A percentile compares a stretch with the other conserved stretches of the same genome.
Conservation (phyloP, 257 asterid genomes). For the Vinca minor region DNA sequence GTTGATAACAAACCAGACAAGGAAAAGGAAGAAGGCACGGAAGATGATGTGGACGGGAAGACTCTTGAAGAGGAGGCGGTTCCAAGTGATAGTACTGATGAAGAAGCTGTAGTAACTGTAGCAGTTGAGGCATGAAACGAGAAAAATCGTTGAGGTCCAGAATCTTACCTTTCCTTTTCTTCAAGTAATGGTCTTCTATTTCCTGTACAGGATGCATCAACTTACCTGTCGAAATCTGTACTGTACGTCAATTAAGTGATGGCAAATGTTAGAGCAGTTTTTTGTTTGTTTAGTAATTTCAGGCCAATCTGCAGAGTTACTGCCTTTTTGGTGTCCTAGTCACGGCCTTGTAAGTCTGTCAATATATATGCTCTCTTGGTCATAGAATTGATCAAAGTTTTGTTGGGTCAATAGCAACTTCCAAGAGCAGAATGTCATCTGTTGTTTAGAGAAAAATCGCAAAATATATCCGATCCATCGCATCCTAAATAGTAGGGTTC, state of each 20-base stretch:
- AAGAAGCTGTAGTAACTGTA: slow-evolving; percentile 50
- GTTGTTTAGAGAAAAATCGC: no score
- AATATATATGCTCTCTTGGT: slow-evolving; percentile 1
- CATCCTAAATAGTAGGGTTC: no score
- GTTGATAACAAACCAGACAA: slow-evolving; percentile 21
- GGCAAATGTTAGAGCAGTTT: background rate
- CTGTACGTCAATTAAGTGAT: background rate
- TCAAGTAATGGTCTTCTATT: background rate
- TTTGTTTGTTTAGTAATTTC: background rate
- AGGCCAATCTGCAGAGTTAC: background rate
- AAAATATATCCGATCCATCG: no score
- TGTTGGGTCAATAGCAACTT: slow-evolving; percentile 3
- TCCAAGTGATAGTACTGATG: slow-evolving; percentile 46
- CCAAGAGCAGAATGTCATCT: background rate
- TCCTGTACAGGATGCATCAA: slow-evolving; percentile 4
- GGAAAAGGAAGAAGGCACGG: slow-evolving; percentile 27
- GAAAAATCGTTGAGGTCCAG: background rate
- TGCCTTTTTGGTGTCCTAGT: background rate
- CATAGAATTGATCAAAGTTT: slow-evolving; percentile 17
- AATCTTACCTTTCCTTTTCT: slow-evolving; percentile 2
- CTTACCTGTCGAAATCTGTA: background rate
- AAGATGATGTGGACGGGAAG: slow-evolving; percentile 20
- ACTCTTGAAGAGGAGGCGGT: slow-evolving; percentile 40
- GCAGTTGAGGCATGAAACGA: slow-evolving; percentile 46
- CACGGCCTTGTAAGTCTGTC: slow-evolving; percentile 12